phyloP scores from a whole-genome alignment of 768 basidiomycete genomes.

The Tremella fuciformis region DNA sequence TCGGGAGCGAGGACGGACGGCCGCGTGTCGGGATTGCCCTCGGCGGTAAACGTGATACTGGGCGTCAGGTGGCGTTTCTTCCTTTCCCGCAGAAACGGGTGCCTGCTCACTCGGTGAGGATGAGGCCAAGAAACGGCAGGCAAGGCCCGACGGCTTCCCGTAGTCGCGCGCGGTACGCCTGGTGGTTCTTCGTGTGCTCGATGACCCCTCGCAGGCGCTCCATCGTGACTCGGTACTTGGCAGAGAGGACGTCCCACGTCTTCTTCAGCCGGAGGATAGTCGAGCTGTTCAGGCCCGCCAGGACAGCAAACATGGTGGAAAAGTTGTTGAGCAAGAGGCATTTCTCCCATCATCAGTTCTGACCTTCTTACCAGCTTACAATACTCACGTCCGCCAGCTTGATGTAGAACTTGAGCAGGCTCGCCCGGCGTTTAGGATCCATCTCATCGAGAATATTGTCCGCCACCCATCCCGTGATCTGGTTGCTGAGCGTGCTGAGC shows the following conservation, averaged over 20 bases:
- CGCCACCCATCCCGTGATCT: constrained; percentile 81
- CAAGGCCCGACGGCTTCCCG: constrained; percentile 87
- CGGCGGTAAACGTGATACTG: constrained; percentile 82
- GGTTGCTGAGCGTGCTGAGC: constrained; percentile 81
- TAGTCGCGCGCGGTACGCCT: constrained; percentile 71
- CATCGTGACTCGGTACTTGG: constrained; percentile 76
- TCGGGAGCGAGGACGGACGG: constrained; percentile 70
- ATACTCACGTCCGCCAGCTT: constrained; percentile 61
- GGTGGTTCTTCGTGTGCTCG: constrained; percentile 71
- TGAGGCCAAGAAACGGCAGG: constrained; percentile 85
- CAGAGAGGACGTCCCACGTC: constrained; percentile 80
- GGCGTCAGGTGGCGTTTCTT: constrained; percentile 20
- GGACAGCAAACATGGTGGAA: constrained; percentile 84
- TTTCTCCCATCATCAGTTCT: constrained; percentile 58
- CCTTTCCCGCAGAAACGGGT: background rate
- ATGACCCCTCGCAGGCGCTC: constrained; percentile 79
- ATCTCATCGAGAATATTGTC: constrained; percentile 88
- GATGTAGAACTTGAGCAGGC: constrained; percentile 84
- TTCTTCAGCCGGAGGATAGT: constrained; percentile 87
- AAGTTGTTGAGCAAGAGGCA: constrained; percentile 81
- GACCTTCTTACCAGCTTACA: background rate
- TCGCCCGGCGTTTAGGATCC: constrained; percentile 77
- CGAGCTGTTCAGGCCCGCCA: constrained; percentile 92
- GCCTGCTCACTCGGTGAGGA: constrained; percentile 48
- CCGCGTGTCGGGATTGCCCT: constrained; percentile 84